Conservation (phyloP, 2,329 filamentous ascomycete genomes). For the Cytospora piceicola region DNA sequence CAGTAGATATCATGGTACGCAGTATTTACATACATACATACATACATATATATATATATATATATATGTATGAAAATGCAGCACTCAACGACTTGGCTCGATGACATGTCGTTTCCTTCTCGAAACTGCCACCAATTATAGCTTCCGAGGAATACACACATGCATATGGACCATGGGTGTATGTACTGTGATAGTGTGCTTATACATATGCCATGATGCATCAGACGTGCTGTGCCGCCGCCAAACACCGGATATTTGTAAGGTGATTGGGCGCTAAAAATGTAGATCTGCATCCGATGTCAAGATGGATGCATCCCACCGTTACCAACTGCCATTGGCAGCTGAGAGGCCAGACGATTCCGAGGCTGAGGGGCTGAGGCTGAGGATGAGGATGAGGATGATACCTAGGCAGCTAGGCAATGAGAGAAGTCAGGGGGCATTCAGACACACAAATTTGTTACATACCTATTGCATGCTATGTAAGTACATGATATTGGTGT, state of each 20-base stretch:
- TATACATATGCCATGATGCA: not conserved
- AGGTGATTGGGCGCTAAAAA: not conserved
- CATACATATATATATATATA: too few relatives aligned
- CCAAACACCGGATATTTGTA: not conserved
- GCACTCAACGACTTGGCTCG: not conserved
- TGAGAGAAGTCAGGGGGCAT: too few relatives aligned
- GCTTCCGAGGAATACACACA: not conserved
- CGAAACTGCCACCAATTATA: not conserved
- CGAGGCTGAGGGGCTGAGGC: too few relatives aligned
- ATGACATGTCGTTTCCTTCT: not conserved
- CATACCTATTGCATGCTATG: too few relatives aligned
- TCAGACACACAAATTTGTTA: too few relatives aligned
- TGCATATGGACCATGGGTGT: not conserved
- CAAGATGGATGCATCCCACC: not conserved
- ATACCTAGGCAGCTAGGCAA: not conserved
- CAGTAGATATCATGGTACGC: too few relatives aligned
- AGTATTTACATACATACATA: too few relatives aligned
- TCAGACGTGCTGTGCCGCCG: not conserved
- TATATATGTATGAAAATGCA: not conserved
- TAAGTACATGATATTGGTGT: too few relatives aligned
- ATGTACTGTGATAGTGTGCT: not conserved
- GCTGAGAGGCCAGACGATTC: too few relatives aligned
- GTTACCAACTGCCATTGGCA: not conserved
- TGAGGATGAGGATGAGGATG: too few relatives aligned
- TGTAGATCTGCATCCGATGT: not conserved